Evolutionary conservation across 106 monocot genomes (phyloP), one percentile per base, ranked within the genome.

Genomic region (Dioscorea alata): DNA sequence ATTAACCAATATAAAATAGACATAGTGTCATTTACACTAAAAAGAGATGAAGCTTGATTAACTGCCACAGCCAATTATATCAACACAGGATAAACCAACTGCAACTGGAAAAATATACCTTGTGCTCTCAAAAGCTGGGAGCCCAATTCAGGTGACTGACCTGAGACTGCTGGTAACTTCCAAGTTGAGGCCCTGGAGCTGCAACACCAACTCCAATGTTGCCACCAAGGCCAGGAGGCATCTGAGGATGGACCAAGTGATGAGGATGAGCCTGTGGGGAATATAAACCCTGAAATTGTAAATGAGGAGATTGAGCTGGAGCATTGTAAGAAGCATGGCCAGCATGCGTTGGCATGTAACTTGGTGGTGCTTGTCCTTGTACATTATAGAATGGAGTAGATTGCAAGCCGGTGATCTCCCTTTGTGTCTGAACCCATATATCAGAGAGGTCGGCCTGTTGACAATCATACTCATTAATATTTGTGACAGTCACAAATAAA

Each of bases 401-500:
- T 23, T 81, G 93, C 74, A 93, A 50, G 66, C 67, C 67, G 1
- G 84, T 64, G 16, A 82, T 66, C 69, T 95, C 95, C 64, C 91
- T 80, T 24, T 72, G 88, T 0, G 79, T 72, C 69, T 90, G 90
- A 20, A 91, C 69, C 94, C 94, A 94, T 50, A 94, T 83, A 53
- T 90, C 94, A 33, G 90, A 77, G 17, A 80, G 64, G 51, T 90
- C 88, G 9, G 71, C 83, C 94, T 94, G 68, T 59, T 58, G 22
- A 18, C 63, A 49, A 31, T 42, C 42, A 42, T 42, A 42, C 42
- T 42, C 42, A 42, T 42, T 10, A 1, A 42, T 0, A 42, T 10
- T 10, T 42, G 42, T 42, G 28, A 28, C 28, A 28, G 28, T 28
- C 28, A 28, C 28, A 28, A 28, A 28, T 28, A 28, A 28, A 28